Conservation (phyloP, 2,329 filamentous ascomycete species). For the Laburnicola sp. region DNA sequence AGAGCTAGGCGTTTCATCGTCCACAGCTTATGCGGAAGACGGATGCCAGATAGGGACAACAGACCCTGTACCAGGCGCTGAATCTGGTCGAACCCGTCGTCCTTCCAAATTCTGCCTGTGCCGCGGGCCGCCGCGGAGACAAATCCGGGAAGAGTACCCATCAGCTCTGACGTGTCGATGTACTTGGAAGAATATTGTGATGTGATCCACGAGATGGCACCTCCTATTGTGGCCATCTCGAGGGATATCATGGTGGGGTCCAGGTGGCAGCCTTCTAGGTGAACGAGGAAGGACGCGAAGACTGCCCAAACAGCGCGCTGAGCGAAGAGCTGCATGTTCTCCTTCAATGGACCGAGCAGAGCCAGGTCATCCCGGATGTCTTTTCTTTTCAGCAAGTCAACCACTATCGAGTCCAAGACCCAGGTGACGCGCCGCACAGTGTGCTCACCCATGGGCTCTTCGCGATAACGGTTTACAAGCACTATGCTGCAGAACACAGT, state of each 20-base stretch:
- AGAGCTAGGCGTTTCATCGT: constrained; percentile 43
- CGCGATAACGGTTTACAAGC: constrained; percentile 27
- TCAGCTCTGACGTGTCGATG: constrained; percentile 24
- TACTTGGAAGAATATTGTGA: constrained; percentile 27
- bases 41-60: constrained; percentile 23
- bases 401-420: constrained; percentile 28
- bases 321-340: constrained; percentile 34
- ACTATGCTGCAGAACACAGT: constrained; percentile 41
- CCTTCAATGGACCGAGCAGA: constrained; percentile 24
- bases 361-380: constrained; percentile 29
- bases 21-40: constrained; percentile 38
- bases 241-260: constrained; percentile 11
- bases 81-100: constrained; percentile 41
- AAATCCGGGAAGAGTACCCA: constrained; percentile 34
- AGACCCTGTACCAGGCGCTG: constrained; percentile 35
- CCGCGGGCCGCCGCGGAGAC: constrained; percentile 39
- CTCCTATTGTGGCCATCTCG: constrained; percentile 14
- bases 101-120: constrained; percentile 40
- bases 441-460: constrained; percentile 18
- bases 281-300: constrained; percentile 31
- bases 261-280: constrained; percentile 20
- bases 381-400: constrained; percentile 28
- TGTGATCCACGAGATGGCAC: constrained; percentile 25
- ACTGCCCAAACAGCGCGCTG: constrained; percentile 34
- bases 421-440: constrained; percentile 25